A percentile compares a stretch with the other conserved stretches of the same genome.
phyloP scores from a whole-genome alignment of 495 filamentous ascomycete species.

The Zalerion maritima region DNA sequence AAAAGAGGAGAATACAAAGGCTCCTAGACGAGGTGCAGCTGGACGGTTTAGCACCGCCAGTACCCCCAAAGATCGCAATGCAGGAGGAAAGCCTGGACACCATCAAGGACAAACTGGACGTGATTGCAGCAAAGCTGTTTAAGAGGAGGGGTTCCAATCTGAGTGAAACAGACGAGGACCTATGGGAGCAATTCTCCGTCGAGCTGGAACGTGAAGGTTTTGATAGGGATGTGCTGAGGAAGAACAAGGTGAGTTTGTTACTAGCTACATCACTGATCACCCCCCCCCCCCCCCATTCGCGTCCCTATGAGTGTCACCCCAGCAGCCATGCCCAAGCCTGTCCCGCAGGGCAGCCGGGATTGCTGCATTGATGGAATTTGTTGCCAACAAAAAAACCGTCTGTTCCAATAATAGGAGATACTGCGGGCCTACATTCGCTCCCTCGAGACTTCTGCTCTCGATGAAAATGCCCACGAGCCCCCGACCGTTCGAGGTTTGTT shows the following conservation, averaged over 20 bases:
- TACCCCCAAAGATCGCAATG: conserved; percentile 13
- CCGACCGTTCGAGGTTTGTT: conserved; percentile 28
- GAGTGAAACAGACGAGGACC: conserved; percentile 26
- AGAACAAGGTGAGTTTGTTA: conserved; percentile 31
- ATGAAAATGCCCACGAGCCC: conserved; percentile 17
- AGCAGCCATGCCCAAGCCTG: not conserved
- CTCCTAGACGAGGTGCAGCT: conserved; percentile 33
- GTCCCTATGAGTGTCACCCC: conserved; percentile 1
- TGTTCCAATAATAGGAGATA: conserved; percentile 26
- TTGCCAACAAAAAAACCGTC: conserved; percentile 8
- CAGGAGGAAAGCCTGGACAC: conserved; percentile 15
- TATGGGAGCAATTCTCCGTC: conserved; percentile 38
- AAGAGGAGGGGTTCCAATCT: conserved; percentile 22
- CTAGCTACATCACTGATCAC: no score
- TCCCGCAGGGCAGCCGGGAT: not conserved
- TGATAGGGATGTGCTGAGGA: conserved; percentile 29
- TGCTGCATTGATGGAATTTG: not conserved
- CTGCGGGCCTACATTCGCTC: conserved; percentile 40
- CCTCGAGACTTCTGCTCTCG: conserved; percentile 27
- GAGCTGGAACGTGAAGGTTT: conserved; percentile 39
- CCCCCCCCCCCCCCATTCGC: not conserved
- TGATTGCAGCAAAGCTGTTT: conserved; percentile 30
- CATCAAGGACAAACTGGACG: conserved; percentile 37
- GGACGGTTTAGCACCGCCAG: conserved; percentile 23
- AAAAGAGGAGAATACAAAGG: conserved; percentile 27